Base-by-base conservation (phyloP, 192 early-diverging fungal species). In the Coemansia biformis region DNA sequence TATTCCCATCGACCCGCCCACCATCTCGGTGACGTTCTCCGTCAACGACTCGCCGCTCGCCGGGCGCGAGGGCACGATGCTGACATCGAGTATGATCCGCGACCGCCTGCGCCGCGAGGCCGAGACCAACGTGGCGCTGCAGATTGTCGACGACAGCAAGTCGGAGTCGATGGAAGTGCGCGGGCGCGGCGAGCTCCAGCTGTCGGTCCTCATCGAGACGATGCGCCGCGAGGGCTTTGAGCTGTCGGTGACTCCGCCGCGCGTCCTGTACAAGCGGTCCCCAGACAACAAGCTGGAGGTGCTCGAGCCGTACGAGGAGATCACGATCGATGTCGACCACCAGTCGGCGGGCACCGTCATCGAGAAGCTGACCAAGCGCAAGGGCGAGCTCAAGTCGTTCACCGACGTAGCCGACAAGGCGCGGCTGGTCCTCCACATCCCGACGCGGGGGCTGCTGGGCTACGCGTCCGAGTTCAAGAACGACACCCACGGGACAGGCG, bases 201-300 rank as follows among this genome's bases (percentile, higher is more conserved):
- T 91, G 41, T 86, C 86, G 17, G 86, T 91, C 8, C 71, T 91
- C 31, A 89, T 89, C 43, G 89, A 91, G 77, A 88, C 89, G 8
- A 91, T 91, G 89, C 79, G 89, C 23, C 82, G 89, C 18, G 89
- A 91, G 68, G 89, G 89, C 17, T 91, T 87, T 56, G 89, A 91
- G 65, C 71, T 91, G 21, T 84, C 83, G 24, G 83, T 91, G 7
- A 85, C 84, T 2, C 84, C 89, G 8, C 89, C 89, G 21, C 78
- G 81, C n/a, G 89, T 91, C 32, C 78, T 91, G 41, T 86, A 78
- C 71, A 88, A 84, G 65, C 68, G 71, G 29, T 75, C 69, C 33
- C 73, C 76, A 9, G 76, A 80, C 24, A 74, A 80, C 46, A 57
- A 54, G 17, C 53, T 62, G 1, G 38, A 51, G 17, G 78, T 86